A percentile compares a stretch with the other conserved stretches of the same genome.
phyloP scores from a whole-genome alignment of 495 filamentous ascomycete species.

The Penicillium paxilli region DNA sequence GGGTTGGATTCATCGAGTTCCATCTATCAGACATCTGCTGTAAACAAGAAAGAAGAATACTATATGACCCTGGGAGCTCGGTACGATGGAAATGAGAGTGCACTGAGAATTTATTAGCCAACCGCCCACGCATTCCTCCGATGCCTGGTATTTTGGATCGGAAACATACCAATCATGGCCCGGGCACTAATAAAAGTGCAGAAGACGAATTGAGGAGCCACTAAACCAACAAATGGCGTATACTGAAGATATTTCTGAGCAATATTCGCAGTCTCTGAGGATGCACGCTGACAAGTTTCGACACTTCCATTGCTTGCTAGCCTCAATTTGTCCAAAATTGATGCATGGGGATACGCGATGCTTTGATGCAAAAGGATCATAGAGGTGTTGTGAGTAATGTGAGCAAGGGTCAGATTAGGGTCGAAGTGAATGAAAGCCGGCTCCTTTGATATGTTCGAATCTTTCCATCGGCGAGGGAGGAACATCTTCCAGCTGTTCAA shows the following conservation, averaged over 20 bases:
- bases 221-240: not conserved
- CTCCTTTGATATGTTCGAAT: not conserved
- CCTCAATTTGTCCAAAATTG: not conserved
- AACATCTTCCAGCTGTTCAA: slow-evolving; percentile 43
- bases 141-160: not conserved
- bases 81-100: not conserved
- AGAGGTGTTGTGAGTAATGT: slow-evolving; percentile 14
- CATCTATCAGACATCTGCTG: not conserved
- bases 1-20: not conserved
- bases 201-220: slow-evolving; percentile 8
- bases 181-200: not conserved
- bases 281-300: slow-evolving; percentile 9
- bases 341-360: slow-evolving; percentile 9
- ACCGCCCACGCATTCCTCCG: too few relatives aligned
- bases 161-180: not conserved
- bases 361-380: slow-evolving; percentile 16
- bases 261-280: slow-evolving; percentile 5
- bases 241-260: slow-evolving; percentile 3
- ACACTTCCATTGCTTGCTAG: not conserved
- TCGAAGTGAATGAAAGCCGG: slow-evolving; percentile 5
- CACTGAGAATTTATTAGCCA: not conserved
- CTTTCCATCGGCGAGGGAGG: slow-evolving; percentile 39
- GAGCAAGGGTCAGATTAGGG: slow-evolving; percentile 17
- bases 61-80: not conserved
- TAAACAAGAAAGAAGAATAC: not conserved